A percentile compares a stretch with the other conserved stretches of the same genome.
Evolutionary conservation across 2,329 filamentous ascomycete species (phyloP).

Genomic region (Monosporascus ibericus): DNA sequence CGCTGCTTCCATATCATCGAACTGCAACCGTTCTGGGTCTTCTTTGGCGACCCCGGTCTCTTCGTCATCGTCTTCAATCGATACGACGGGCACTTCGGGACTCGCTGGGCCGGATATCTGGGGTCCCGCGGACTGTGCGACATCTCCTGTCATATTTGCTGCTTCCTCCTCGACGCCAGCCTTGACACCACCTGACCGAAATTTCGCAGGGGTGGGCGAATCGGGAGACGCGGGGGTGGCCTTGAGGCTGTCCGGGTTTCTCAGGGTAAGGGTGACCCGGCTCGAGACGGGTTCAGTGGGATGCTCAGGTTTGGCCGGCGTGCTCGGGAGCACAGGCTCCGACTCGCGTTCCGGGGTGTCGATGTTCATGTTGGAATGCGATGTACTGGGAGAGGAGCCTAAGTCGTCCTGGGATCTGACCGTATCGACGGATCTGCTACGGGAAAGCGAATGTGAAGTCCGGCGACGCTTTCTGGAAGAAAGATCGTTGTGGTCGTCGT

Average conservation of each 20-base stretch:
- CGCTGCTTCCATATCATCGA: slow-evolving; percentile 6
- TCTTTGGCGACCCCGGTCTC: slow-evolving; percentile 25
- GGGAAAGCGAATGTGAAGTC: slow-evolving; percentile 50
- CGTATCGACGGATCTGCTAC: slow-evolving; percentile 46
- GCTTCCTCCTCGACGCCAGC: slow-evolving; percentile 42
- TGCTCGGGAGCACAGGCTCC: slow-evolving; percentile 34
- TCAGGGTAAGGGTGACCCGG: slow-evolving; percentile 55
- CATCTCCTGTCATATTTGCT: slow-evolving; percentile 27
- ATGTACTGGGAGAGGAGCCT: slow-evolving; percentile 16
- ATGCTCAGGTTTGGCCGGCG: slow-evolving; percentile 29
- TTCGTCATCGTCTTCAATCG: slow-evolving; percentile 30
- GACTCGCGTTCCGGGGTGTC: slow-evolving; percentile 31
- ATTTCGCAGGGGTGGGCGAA: slow-evolving; percentile 30
- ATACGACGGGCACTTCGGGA: slow-evolving; percentile 38
- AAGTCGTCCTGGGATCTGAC: slow-evolving; percentile 24
- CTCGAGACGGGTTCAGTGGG: slow-evolving; percentile 43
- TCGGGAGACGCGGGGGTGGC: slow-evolving; percentile 36
- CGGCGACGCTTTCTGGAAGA: slow-evolving; percentile 56
- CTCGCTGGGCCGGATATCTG: slow-evolving; percentile 35
- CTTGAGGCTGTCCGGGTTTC: slow-evolving; percentile 37
- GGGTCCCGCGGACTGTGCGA: slow-evolving; percentile 24
- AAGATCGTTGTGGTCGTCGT: slow-evolving; percentile 43
- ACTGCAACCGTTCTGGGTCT: slow-evolving; percentile 21
- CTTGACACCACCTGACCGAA: slow-evolving; percentile 27
- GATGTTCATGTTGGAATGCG: slow-evolving; percentile 34